phyloP scores from a whole-genome alignment of 2,329 filamentous ascomycete species.

The Diplodia mutila region DNA sequence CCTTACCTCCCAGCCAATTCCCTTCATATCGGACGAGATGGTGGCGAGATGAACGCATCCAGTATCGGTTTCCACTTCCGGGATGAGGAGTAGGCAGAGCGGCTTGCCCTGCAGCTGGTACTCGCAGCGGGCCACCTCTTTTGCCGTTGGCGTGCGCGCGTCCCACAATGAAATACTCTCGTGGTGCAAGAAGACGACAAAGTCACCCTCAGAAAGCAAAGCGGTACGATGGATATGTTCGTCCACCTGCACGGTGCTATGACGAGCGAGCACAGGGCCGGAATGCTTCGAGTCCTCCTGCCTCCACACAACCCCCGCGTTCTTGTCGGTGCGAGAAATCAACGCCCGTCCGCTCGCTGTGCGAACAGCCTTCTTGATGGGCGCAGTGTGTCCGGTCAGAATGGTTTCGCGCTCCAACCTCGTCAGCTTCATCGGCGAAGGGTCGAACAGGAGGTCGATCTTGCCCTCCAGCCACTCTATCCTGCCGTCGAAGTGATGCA shows the following conservation, averaged over 20 bases:
- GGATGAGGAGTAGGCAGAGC: constrained; percentile 77
- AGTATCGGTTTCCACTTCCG: constrained; percentile 62
- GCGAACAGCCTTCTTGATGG: constrained; percentile 83
- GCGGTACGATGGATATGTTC: constrained; percentile 81
- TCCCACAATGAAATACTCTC: constrained; percentile 78
- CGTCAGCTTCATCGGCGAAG: constrained; percentile 58
- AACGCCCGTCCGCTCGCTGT: constrained; percentile 80
- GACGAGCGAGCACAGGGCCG: constrained; percentile 63
- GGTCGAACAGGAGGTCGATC: constrained; percentile 80
- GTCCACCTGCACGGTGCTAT: constrained; percentile 68
- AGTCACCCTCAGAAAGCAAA: constrained; percentile 74
- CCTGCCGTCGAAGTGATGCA: constrained; percentile 83
- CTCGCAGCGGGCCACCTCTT: constrained; percentile 60
- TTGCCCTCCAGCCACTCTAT: constrained; percentile 81
- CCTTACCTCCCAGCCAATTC: constrained; percentile 78
- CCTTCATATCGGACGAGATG: constrained; percentile 75
- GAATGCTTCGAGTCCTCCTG: constrained; percentile 58
- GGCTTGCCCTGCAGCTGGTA: constrained; percentile 71
- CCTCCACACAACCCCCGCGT: constrained; percentile 83
- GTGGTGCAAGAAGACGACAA: constrained; percentile 79
- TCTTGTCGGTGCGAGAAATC: constrained; percentile 76
- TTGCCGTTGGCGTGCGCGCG: constrained; percentile 63
- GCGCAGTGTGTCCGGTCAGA: constrained; percentile 82
- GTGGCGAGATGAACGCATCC: constrained; percentile 70
- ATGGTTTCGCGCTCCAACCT: constrained; percentile 66